Percentiles rank a stretch among this genome's conserved stretches.
These are phyloP conservation scores for Suillus weaverae DNA, from an alignment of 768 basidiomycete species.

Conservation along the genomic window DNA sequence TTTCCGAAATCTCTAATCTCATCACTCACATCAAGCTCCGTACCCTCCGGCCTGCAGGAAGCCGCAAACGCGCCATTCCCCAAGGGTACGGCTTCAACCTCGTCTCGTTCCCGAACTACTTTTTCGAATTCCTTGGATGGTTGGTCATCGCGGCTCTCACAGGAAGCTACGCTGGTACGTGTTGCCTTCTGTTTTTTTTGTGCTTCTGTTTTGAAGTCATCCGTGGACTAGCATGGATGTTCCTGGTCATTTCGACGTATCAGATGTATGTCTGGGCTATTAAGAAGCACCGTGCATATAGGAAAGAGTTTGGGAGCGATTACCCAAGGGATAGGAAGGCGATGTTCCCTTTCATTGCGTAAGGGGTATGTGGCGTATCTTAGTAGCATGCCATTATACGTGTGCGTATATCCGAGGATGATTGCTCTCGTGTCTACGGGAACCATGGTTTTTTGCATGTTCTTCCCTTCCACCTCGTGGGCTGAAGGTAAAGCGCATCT, in stretches of 20 bases:
- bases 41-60: constrained; percentile 77
- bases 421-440: not conserved
- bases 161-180: constrained; percentile 69
- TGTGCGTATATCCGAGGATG: not conserved
- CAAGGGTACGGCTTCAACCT: constrained; percentile 88
- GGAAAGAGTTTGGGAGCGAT: constrained; percentile 88
- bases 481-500: not conserved
- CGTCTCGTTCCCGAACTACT: constrained; percentile 93
- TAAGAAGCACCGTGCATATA: constrained; percentile 89
- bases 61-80: constrained; percentile 81
- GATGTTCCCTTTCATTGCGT: constrained; percentile 66
- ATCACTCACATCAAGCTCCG: constrained; percentile 81
- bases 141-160: constrained; percentile 71
- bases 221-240: constrained; percentile 53
- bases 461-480: not conserved
- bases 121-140: constrained; percentile 87
- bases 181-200: not conserved
- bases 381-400: not conserved
- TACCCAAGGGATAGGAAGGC: constrained; percentile 76
- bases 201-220: not conserved
- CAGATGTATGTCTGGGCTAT: constrained; percentile 87
- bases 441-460: not conserved
- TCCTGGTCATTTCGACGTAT: constrained; percentile 56
- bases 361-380: not conserved
- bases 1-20: constrained; percentile 83